A percentile compares a stretch with the other conserved stretches of the same genome.
Evolutionary conservation across 2,329 filamentous ascomycete species (phyloP).

Genomic region (Sclerotinia borealis): DNA sequence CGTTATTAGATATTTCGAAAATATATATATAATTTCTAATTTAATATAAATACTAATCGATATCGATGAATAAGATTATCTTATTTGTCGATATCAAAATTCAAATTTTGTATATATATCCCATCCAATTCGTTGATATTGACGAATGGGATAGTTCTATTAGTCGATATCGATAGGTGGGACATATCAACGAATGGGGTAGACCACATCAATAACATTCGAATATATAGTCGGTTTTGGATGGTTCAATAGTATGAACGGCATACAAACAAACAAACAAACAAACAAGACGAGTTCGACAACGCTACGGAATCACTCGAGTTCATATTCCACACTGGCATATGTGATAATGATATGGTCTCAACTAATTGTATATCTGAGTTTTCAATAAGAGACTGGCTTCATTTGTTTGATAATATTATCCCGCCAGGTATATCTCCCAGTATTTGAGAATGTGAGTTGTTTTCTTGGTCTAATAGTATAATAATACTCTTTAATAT

Average conservation of each 20-base stretch:
- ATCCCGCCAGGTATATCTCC: not conserved
- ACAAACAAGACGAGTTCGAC: conserved; percentile 34
- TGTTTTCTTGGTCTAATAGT: not conserved
- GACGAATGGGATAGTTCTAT: too few relatives aligned
- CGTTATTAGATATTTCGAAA: too few relatives aligned
- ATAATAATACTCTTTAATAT: too few relatives aligned
- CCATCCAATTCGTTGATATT: too few relatives aligned
- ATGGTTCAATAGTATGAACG: conserved; percentile 33
- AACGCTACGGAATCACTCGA: conserved; percentile 27
- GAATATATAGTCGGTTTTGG: conserved; percentile 36
- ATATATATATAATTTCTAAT: too few relatives aligned
- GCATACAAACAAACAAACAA: conserved; percentile 34
- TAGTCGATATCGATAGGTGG: too few relatives aligned
- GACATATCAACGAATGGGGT: too few relatives aligned
- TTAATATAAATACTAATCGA: too few relatives aligned
- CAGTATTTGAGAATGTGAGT: too few relatives aligned
- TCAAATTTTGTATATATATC: too few relatives aligned
- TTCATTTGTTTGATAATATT: not conserved
- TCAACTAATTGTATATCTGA: conserved; percentile 37
- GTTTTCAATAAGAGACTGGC: conserved; percentile 32
- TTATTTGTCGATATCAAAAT: too few relatives aligned
- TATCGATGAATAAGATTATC: too few relatives aligned
- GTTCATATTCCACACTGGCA: conserved; percentile 32
- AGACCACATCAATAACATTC: conserved; percentile 36
- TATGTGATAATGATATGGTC: conserved; percentile 34